phyloP scores from a whole-genome alignment of 768 basidiomycete species.

The Termitomyces sp. region DNA sequence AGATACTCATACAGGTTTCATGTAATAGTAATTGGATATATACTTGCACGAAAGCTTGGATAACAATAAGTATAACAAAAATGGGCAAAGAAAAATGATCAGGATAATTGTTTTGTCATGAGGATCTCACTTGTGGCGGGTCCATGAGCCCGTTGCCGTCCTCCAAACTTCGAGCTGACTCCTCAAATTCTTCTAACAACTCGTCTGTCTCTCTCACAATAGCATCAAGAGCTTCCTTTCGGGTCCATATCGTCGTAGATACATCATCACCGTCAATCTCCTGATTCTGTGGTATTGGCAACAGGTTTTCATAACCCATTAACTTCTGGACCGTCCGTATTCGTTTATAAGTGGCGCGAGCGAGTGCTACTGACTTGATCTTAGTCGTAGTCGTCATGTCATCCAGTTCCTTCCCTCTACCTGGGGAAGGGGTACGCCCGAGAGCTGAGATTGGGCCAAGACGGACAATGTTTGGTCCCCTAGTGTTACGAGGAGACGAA shows the following conservation, averaged over 20 bases:
- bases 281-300: slow-evolving; percentile 37
- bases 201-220: slow-evolving; percentile 50
- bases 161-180: slow-evolving; percentile 21
- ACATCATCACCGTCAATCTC: slow-evolving; percentile 26
- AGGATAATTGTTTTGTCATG: not conserved
- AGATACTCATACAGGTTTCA: slow-evolving; percentile 6
- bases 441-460: slow-evolving; percentile 46
- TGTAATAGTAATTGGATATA: slow-evolving; percentile 6
- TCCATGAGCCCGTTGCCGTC: slow-evolving; percentile 26
- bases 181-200: slow-evolving; percentile 55
- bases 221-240: slow-evolving; percentile 42
- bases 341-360: slow-evolving; percentile 52
- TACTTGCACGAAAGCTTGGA: not conserved
- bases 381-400: slow-evolving; percentile 30
- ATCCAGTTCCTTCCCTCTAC: slow-evolving; percentile 16
- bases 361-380: slow-evolving; percentile 45
- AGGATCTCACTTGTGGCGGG: slow-evolving; percentile 1
- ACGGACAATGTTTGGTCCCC: slow-evolving; percentile 50
- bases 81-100: not conserved
- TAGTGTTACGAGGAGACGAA: slow-evolving; percentile 27
- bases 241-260: slow-evolving; percentile 45
- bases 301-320: slow-evolving; percentile 55
- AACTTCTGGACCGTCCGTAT: slow-evolving; percentile 56
- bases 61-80: not conserved
- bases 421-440: slow-evolving; percentile 25